These are phyloP conservation scores for Solanum acaule DNA, from an alignment of 257 asterid species.

Conservation along the genomic window DNA sequence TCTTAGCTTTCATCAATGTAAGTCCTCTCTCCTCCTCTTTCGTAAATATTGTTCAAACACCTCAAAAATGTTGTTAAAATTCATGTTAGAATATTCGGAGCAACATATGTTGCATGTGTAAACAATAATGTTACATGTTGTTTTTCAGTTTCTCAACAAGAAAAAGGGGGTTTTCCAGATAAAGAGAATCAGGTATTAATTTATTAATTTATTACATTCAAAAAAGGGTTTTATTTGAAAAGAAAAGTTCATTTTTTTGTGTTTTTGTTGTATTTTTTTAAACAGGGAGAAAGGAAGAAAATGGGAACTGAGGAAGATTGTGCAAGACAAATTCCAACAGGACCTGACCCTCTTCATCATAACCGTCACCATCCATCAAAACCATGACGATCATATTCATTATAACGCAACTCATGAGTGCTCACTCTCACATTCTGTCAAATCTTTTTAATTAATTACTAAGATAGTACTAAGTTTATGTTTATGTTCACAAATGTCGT, in stretches of 20 bases:
- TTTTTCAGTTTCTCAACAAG: background rate
- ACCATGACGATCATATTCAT: background rate
- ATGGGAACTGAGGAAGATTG: background rate
- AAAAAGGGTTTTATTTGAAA: background rate
- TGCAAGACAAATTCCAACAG: conserved; percentile 12
- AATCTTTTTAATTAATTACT: background rate
- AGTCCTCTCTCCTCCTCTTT: background rate
- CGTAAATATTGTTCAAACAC: no score
- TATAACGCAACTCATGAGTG: background rate
- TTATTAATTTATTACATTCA: background rate
- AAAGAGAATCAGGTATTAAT: background rate
- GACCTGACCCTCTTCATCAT: conserved; percentile 17
- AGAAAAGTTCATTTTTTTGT: background rate
- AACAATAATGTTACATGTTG: background rate
- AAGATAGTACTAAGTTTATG: background rate
- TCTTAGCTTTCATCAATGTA: conserved; percentile 1
- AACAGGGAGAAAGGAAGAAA: background rate
- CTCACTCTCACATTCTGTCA: background rate
- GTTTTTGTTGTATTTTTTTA: background rate
- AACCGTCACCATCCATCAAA: background rate
- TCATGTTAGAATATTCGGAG: background rate
- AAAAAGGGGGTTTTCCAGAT: background rate
- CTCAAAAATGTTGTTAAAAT: no score
- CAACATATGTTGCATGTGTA: background rate
- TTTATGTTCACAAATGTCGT: background rate